Percentiles rank a stretch among this genome's conserved stretches.
phyloP scores from a whole-genome alignment of 495 filamentous ascomycete genomes.

The Lentithecium fluviatile region DNA sequence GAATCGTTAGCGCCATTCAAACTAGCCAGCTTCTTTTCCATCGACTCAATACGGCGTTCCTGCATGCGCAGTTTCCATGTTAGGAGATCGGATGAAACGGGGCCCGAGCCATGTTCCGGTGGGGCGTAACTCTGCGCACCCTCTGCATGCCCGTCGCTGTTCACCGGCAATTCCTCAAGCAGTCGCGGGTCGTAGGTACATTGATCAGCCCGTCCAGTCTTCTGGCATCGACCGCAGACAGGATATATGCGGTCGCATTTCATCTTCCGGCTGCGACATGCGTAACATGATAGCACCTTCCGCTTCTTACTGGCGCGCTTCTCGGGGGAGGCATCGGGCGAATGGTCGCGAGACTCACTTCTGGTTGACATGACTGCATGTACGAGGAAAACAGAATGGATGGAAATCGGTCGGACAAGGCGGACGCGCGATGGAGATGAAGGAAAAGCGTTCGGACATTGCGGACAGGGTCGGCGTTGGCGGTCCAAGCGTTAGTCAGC shows the following conservation, averaged over 20 bases:
- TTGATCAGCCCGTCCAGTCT: slow-evolving; percentile 27
- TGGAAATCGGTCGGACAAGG: slow-evolving; percentile 25
- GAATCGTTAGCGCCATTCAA: neutral
- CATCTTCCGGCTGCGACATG: slow-evolving; percentile 36
- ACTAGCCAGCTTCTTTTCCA: slow-evolving; percentile 20
- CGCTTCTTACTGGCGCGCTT: slow-evolving; percentile 31
- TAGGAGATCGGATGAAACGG: slow-evolving; percentile 15
- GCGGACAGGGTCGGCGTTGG: neutral
- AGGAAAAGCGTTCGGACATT: neutral
- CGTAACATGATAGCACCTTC: slow-evolving; percentile 37
- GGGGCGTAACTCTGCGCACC: neutral
- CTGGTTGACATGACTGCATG: slow-evolving; percentile 21
- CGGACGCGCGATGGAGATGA: slow-evolving; percentile 30
- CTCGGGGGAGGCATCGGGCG: slow-evolving; percentile 24
- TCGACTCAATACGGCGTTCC: slow-evolving; percentile 25
- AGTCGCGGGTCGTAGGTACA: slow-evolving; percentile 32
- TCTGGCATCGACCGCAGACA: slow-evolving; percentile 29
- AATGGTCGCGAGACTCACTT: slow-evolving; percentile 29
- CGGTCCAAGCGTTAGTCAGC: neutral
- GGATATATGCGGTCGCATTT: slow-evolving; percentile 36
- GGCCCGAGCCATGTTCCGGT: neutral
- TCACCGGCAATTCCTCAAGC: slow-evolving; percentile 13
- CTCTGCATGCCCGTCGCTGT: slow-evolving; percentile 5
- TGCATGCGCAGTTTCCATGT: slow-evolving; percentile 27
- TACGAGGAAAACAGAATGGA: neutral